Evolutionary conservation across 164 flowering plant genomes (phyloP), one percentile per base, ranked within the genome.

Genomic region (Houttuynia cordata): DNA sequence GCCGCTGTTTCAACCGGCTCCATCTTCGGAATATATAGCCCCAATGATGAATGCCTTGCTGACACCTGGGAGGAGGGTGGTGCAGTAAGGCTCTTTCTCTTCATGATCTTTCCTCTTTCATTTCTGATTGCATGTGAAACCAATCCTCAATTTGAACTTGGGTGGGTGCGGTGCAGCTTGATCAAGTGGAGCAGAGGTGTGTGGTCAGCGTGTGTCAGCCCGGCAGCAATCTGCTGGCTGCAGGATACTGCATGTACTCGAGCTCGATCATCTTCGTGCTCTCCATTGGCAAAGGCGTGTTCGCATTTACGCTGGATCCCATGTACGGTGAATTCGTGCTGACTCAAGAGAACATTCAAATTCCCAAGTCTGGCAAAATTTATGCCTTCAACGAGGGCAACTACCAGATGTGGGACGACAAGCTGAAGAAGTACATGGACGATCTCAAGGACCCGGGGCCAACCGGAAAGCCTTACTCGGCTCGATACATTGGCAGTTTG

Each of bases 241-340:
- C 95, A 4, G 95, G 98, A 22, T 92, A 87, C 67, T 92, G 96
- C 84, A 83, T 89, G 85, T 92, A 92, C 73, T 88, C 95, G 0
- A 91, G 98, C 89, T 88, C 96, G 0, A 69, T 89, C 14, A 83
- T 92, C 75, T 89, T 89, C 59, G 88, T 84, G 59, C 67, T 89
- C 53, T 78, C 96, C 15, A 66, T 89, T 20, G 98, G 98, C 21
- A 74, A 71, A 0, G 96, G 98, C 0, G 96, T 88, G 13, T 84
- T 62, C 58, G 70, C 85, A 0, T 88, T 92, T 80, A 81, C 91
- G 22, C 64, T 92, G 59, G 91, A 91, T 63, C 96, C 96, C 9
- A 82, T 80, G 81, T 85, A 80, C 41, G 96, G 98, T 0, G 96
- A 92, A 68, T 88, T 92, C 45, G 91, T 92, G 7, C 64, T 92